Evolutionary conservation across 345 rosid species (phyloP), one percentile per base, ranked within the genome.

Genomic region (Anacardium occidentale): DNA sequence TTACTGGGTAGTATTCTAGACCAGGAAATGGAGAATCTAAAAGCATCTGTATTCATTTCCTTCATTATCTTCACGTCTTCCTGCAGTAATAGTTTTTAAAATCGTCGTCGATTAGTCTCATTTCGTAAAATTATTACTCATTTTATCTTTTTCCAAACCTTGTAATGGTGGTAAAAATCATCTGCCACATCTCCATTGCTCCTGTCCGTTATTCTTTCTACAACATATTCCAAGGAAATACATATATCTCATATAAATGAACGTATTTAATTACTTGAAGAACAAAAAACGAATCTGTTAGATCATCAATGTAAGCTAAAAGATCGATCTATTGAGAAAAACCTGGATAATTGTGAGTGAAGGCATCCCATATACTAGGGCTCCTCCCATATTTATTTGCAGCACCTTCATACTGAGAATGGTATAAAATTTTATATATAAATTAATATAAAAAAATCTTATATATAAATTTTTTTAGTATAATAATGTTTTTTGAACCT

Each of bases 21-120:
- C 92, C 92, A 86, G 11, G 90, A 70, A 50, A 88, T 85, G 13
- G 90, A 88, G 65, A 88, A 74, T 76, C 87, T 78, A 47, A 78
- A 86, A 21, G 83, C 90, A 76, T 88, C 90, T 20, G 82, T 72
- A 20, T 83, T 83, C 61, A 86, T 78, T 51, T 81, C 54, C 76
- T 88, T 88, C 81, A 84, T 82, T 51, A 84, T 77, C 69, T 79
- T 21, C 20, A 86, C 79, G 78, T 88, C 92, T 69, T 83, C 90
- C 90, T 88, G 80, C 18, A 11, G 75, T 0, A 32, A 53, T 5
- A n/a, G 2, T 13, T 69, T 47, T 3, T 9, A 53, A 24, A 5
- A 18, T 14, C 24, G 47, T 17, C 42, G 7, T 37, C 9, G 8
- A 37, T 37, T 37, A 37, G 42, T 37, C 42, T 37, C 42, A 37